Base-by-base conservation (phyloP, 202 grass and related monocot species). In the Saccharum hybrid region DNA sequence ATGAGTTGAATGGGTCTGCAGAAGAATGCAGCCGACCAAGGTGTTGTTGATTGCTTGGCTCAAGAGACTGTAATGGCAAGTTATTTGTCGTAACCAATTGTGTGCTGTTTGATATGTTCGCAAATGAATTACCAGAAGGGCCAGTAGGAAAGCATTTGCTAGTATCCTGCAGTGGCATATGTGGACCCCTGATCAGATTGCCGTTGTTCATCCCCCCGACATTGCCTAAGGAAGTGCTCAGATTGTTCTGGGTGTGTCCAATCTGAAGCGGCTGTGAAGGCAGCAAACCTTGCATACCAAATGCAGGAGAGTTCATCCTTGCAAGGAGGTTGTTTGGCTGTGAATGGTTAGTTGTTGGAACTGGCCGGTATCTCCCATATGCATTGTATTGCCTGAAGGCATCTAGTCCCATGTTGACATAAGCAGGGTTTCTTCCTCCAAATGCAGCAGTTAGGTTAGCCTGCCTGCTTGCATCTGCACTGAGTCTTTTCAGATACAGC, bases 401-500 rank as follows among this genome's bases (percentile, higher is more conserved):
- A 79, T 92, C 93, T 4, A 91, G 86, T 10, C 84, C 82, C 81
- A 99, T 92, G 82, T 91, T 86, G 45, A 89, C 78, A 78, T 86
- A 90, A 74, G 88, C 80, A 19, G 89, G 68, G 79, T 80, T 90
- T 74, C 91, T 85, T 42, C 88, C 82, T 76, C 91, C 89, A 46
- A 94, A 88, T 84, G 85, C 87, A 28, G 86, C 83, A 70, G 82
- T 82, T 13, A 90, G 75, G 74, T 90, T 86, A 70, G 86, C 79
- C 71, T 92, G 90, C 56, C 88, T 90, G 79, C 84, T 89, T 56
- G 91, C 86, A 28, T 90, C 90, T 68, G 72, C 41, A 81, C 86
- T 96, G 22, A 99, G 76, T 81, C 93, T 90, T 89, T 94, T 96
- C 64, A 99, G 88, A 77, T 99, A 99, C 60, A 96, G 65, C 22